These are phyloP conservation scores for Acer negundo DNA, from an alignment of 345 rosid species.

Conservation along the genomic window DNA sequence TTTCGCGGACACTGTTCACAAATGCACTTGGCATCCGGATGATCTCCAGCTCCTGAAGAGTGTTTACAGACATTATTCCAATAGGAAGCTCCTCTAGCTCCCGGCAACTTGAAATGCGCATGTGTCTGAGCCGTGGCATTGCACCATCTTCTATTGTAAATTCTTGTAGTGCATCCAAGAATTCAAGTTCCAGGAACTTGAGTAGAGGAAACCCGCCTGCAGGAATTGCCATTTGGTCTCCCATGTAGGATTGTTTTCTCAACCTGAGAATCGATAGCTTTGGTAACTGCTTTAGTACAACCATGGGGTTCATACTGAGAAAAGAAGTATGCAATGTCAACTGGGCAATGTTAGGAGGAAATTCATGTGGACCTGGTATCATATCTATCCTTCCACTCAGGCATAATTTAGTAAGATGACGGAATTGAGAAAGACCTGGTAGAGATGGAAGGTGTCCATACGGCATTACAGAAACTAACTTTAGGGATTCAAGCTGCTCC, in stretches of 20 bases:
- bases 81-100: conserved; percentile 20
- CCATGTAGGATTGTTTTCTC: not conserved
- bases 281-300: not conserved
- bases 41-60: conserved; percentile 21
- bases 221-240: not conserved
- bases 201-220: conserved; percentile 15
- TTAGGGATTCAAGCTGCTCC: conserved; percentile 24
- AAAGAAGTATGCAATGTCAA: not conserved
- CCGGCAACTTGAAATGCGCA: conserved; percentile 18
- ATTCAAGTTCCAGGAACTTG: not conserved
- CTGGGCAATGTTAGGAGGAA: conserved; percentile 13
- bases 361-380: not conserved
- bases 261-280: not conserved
- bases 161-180: conserved; percentile 17
- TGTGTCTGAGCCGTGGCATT: conserved; percentile 15
- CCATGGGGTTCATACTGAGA: conserved; percentile 10
- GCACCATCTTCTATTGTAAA: conserved; percentile 19
- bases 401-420: conserved; percentile 24
- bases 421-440: not conserved
- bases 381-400: conserved; percentile 4
- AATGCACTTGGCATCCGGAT: conserved; percentile 21
- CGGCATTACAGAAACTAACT: not conserved
- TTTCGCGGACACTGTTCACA: conserved; percentile 10
- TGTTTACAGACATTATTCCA: not conserved
- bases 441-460: conserved; percentile 12